These are phyloP conservation scores for Suillus subalutaceus DNA, from an alignment of 768 basidiomycete genomes.

Conservation along the genomic window DNA sequence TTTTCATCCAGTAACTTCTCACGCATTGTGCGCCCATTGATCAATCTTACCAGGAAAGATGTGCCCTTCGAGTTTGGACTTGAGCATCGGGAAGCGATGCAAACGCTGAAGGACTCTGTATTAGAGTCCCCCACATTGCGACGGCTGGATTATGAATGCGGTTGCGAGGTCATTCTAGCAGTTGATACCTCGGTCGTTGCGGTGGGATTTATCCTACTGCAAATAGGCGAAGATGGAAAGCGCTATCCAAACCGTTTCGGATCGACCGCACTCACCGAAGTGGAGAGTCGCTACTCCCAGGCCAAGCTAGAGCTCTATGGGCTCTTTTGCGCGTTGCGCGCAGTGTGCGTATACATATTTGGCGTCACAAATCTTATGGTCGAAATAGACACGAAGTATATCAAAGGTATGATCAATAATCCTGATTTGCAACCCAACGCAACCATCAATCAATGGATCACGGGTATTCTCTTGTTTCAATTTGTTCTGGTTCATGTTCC, in stretches of 20 bases:
- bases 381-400: conserved; percentile 31
- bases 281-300: conserved; percentile 19
- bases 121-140: conserved; percentile 13
- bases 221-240: conserved; percentile 21
- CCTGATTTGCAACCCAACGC: conserved; percentile 34
- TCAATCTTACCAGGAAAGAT: too few species aligned
- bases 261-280: conserved; percentile 39
- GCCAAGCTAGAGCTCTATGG: conserved; percentile 30
- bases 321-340: conserved; percentile 25
- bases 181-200: conserved; percentile 34
- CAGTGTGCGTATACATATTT: conserved; percentile 25
- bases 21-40: too few species aligned
- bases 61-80: too few species aligned
- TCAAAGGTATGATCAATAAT: conserved; percentile 39
- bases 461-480: conserved; percentile 28
- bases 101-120: conserved; percentile 26
- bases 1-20: too few species aligned
- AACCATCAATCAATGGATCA: conserved; percentile 31
- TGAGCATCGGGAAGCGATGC: neutral
- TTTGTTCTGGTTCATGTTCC: conserved; percentile 35
- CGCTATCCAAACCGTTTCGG: conserved; percentile 37
- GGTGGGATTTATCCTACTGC: conserved; percentile 37
- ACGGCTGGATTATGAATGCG: conserved; percentile 14
- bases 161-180: conserved; percentile 18
- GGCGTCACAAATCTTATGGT: conserved; percentile 30